A percentile compares a stretch with the other conserved stretches of the same genome.
These are phyloP conservation scores for Ophiostoma novo-ulmi DNA, from an alignment of 2,329 filamentous ascomycete species.

Conservation along the genomic window DNA sequence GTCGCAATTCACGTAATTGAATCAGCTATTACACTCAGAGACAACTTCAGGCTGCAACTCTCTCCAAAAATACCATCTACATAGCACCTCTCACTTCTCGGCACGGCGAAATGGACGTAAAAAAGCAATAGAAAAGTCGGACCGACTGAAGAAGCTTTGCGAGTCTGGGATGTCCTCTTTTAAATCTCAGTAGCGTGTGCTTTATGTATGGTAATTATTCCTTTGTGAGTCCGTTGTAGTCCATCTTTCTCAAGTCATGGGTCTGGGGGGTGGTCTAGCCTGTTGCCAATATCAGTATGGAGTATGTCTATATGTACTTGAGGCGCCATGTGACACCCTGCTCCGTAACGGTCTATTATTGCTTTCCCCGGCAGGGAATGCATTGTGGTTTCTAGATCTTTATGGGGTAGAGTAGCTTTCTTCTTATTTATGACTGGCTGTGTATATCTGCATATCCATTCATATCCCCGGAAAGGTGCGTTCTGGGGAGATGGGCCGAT, in stretches of 20 bases:
- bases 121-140: neutral
- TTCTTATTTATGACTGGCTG: neutral
- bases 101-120: slow-evolving; percentile 4
- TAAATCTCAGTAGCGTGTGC: neutral
- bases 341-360: neutral
- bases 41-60: neutral
- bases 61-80: neutral
- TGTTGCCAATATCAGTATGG: neutral
- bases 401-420: neutral
- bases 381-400: neutral
- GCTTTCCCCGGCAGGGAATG: neutral
- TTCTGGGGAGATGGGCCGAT: slow-evolving; percentile 1
- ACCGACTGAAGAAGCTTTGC: neutral
- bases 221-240: neutral
- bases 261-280: neutral
- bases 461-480: neutral
- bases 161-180: neutral
- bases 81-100: neutral
- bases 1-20: neutral
- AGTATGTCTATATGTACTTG: neutral
- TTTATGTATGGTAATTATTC: neutral
- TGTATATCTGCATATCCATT: neutral
- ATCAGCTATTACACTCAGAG: no score
- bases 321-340: neutral
- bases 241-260: neutral